Evolutionary conservation across 1,284 basidiomycete species (phyloP), one percentile per base, ranked within the genome.

Genomic region (Flammula alnicola): DNA sequence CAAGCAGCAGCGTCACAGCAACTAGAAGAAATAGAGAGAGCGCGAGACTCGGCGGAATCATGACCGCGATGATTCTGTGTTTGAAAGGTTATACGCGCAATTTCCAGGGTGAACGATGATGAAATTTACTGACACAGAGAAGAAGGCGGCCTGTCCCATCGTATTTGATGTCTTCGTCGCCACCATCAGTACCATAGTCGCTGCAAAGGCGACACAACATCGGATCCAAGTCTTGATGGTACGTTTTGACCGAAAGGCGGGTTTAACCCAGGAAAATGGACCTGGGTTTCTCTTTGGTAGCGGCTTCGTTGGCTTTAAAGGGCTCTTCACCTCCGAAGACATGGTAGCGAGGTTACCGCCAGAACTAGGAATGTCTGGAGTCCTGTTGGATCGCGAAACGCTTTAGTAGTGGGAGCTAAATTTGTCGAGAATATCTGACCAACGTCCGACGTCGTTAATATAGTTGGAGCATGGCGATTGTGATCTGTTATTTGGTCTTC

Each of bases 91-190:
- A n/a, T n/a, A n/a, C n/a, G n/a, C n/a, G n/a, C n/a, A n/a, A n/a
- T n/a, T n/a, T n/a, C n/a, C n/a, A n/a, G n/a, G n/a, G n/a, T n/a
- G n/a, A n/a, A n/a, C n/a, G n/a, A n/a, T n/a, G n/a, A n/a, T n/a
- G n/a, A n/a, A n/a, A n/a, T 17, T 17, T 10, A 64, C 65, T 51
- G 43, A 73, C 73, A 67, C 64, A 41, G 63, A 59, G 52, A 74
- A 73, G 61, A 74, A 73, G 0, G 63, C 69, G 5, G 66, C 67
- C 47, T 72, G 70, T 2, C 72, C 73, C 66, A 73, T 68, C 12
- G 52, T 64, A 14, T 47, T 39, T 35, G 72, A 58, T 1, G 69
- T 60, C 20, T 56, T 57, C 2, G 49, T 52, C 7, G 58, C 56
- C 25, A 74, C 69, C 61, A 74, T 60, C 4, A 74, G 58, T 3